Conservation (phyloP, 2,329 filamentous ascomycete genomes). For the Pseudogymnoascus sp. region DNA sequence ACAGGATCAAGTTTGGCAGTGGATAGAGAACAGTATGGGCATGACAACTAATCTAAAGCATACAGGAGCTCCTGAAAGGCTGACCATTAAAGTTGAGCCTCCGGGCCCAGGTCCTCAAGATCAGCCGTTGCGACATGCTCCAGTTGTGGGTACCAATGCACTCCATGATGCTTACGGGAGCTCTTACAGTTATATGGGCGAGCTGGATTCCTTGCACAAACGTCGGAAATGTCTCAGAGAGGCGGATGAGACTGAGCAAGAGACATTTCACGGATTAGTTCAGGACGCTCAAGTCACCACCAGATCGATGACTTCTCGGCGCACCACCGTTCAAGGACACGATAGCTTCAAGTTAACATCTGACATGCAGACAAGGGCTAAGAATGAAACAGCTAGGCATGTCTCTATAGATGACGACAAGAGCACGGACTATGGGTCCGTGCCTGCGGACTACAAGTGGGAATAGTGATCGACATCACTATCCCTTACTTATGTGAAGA, state of each 20-base stretch:
- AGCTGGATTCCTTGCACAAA: constrained; percentile 8
- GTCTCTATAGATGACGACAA: background rate
- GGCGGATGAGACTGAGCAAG: constrained; percentile 7
- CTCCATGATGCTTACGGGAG: background rate
- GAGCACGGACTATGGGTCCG: background rate
- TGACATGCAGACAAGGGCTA: background rate
- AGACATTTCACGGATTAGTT: constrained; percentile 8
- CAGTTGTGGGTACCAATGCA: constrained; percentile 7
- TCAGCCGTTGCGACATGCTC: constrained; percentile 3
- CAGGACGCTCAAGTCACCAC: constrained; percentile 10
- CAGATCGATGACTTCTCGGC: constrained; percentile 8
- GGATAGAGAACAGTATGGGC: constrained; percentile 3
- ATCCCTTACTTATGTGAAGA: background rate
- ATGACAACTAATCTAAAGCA: constrained; percentile 6
- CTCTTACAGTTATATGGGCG: constrained; percentile 9
- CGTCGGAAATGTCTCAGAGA: constrained; percentile 4
- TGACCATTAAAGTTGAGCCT: constrained; percentile 8
- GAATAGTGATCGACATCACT: background rate
- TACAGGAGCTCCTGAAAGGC: constrained; percentile 2
- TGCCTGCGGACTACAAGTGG: background rate
- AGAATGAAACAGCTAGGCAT: background rate
- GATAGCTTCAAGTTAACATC: background rate
- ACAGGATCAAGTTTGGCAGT: constrained; percentile 11
- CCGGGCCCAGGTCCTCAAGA: constrained; percentile 3
- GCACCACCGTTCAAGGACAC: constrained; percentile 1